Base-by-base conservation (phyloP, 1,139 yeast genomes). In the Pneumocystis sp. region DNA sequence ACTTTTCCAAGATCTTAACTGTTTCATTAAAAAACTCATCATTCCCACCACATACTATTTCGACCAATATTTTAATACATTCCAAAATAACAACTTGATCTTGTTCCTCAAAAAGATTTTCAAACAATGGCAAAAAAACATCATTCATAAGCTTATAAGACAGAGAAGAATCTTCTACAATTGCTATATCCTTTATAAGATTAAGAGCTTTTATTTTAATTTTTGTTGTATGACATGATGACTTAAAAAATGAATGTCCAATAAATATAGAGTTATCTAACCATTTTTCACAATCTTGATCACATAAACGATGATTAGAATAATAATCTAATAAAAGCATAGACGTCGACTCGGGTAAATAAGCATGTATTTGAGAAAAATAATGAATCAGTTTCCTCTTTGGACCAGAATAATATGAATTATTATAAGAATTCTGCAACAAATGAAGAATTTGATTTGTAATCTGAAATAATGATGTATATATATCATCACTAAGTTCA, bases 201-300 rank as follows among this genome's bases (percentile, higher is more conserved):
- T 73, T 73, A 17, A 85, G 73, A 31, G 81, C 78, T 10, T 75
- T 74, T 0, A 78, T 67, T 61, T 84, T 78, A 1, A 81, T 76
- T 1, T 74, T 73, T 0, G 76, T 66, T 1, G 75, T 72, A 69
- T 75, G 72, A 3, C 70, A 67, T 5, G 68, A 68, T 34, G 74
- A 75, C 59, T 73, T 74, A 71, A 78, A 84, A 70, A 84, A 85
- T 34, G 76, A 75, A 34, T 78, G 76, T 34, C 85, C 73, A 2
- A 85, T 67, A n/a, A 74, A 75, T 31, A 74, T 73, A 62, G 83
- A 76, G 70, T 83, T 82, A 1, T 76, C 78, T 62, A 75, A 74
- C 88, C 90, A 85, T 25, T 78, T 74, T 0, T 81, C 78, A 61
- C 80, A 75, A n/a, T 83, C 72, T 7, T 84, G 80, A 1, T 84